Percentiles rank a stretch among this genome's conserved stretches.
Conservation (phyloP, 257 asterid genomes). For the Gentiana dahurica region DNA sequence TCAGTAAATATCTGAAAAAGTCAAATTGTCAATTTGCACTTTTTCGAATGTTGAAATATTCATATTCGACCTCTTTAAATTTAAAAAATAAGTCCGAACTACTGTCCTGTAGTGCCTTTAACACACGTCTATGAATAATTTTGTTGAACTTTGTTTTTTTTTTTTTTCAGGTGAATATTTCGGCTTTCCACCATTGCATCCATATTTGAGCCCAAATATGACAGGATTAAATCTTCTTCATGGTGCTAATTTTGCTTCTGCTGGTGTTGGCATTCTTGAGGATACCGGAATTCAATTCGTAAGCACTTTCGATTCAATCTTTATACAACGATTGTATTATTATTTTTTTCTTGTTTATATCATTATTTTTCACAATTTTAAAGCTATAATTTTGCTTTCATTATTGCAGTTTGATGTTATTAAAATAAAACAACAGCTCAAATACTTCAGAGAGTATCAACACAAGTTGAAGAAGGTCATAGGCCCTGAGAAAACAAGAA, state of each 20-base stretch:
- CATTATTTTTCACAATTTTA: too few species aligned
- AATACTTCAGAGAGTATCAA: slow-evolving; percentile 45
- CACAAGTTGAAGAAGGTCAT: slow-evolving; percentile 27
- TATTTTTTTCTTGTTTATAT: background rate
- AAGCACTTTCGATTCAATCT: slow-evolving; percentile 1
- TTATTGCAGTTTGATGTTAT: slow-evolving; percentile 54
- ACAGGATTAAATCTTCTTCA: slow-evolving; percentile 29
- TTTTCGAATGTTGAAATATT: background rate
- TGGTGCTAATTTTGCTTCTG: slow-evolving; percentile 78
- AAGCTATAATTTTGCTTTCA: background rate
- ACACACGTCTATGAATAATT: background rate
- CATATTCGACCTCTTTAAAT: background rate
- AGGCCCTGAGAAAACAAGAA: slow-evolving; percentile 33
- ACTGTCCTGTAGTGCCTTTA: background rate
- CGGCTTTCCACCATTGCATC: background rate
- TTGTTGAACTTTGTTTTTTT: background rate
- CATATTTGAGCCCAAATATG: slow-evolving; percentile 41
- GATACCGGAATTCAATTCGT: slow-evolving; percentile 65
- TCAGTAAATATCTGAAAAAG: background rate
- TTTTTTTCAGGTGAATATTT: background rate
- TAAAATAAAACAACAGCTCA: slow-evolving; percentile 44
- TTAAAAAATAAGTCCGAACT: background rate
- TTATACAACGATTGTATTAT: too few species aligned
- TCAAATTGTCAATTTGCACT: background rate
- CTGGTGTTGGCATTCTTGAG: slow-evolving; percentile 69